Base-by-base conservation (phyloP, 1,284 basidiomycete species). In the Papiliotrema laurentii region DNA sequence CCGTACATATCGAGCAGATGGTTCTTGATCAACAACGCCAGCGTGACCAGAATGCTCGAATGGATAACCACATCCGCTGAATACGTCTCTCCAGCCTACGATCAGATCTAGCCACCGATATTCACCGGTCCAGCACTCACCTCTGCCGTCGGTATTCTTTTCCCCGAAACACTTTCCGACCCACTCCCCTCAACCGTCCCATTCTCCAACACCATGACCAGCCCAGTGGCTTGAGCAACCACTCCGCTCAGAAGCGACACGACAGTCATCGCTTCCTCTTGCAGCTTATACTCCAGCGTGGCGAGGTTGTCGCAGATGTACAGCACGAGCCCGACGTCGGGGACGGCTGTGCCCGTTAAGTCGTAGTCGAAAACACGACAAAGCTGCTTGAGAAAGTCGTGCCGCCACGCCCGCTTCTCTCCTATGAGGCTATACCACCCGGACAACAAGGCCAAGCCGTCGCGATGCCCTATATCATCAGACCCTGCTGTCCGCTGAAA, bases 281-380 rank as follows among this genome's bases (percentile, higher is more conserved):
- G 84, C 1, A 87, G 87, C 75, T 92, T 96, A 77, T 93, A 97
- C 42, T 97, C 91, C 50, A 99, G 81, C 1, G 84, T 78, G 0
- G 90, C 81, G 50, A 98, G 84, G 64, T 96, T 97, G 70, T 98
- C 96, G 0, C 89, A 87, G 78, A 97, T 85, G 73, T 89, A 99
- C 40, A 90, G 83, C 0, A 81, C 81, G 60, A 97, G 89, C 26
- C 85, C 81, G 26, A 91, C 78, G 59, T 91, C 85, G 51, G 86
- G 81, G 34, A 51, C 50, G 54, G 41, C 47, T 27, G 43, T 48
- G 56, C 60, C 52, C 16, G 50, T 38, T n/a, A 69, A 59, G 51
- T 84, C 80, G 44, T 83, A 80, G 49, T 91, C 86, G 61, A 94
- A 89, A 0, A 83, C 82, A 60, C 87, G 87, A 43, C 86, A 78